Base-by-base conservation (phyloP, 495 filamentous ascomycete species). In the Xylaria venustula region DNA sequence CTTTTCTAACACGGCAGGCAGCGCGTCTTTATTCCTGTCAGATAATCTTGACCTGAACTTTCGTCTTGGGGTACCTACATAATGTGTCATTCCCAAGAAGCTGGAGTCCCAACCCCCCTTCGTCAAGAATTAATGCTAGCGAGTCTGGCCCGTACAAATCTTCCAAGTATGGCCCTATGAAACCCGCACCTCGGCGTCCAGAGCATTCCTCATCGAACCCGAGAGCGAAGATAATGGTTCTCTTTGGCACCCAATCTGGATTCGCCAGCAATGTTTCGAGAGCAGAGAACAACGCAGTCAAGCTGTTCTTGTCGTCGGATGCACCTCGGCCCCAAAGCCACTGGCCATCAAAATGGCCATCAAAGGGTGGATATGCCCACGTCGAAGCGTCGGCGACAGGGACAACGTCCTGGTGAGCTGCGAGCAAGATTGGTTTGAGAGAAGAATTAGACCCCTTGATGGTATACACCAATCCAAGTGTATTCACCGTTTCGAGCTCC, bases 131-230 rank as follows among this genome's bases (percentile, higher is more conserved):
- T 17, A 87, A 77, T 7, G 82, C 84, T 44, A 88, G 75, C 28
- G 79, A 80, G 60, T 85, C 71, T 40, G 77, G 73, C 2, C 86
- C 86, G 58, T 85, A 86, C 15, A 70, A 65, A 30, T 81, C 61
- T 58, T 84, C 73, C 12, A 88, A 71, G 32, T 73, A 76, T 9
- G 68, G 61, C 0, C 81, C 78, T 34, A 89, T 79, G 0, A 75
- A 37, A 0, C 79, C 80, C 4, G 85, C 86, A 11, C 86, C 86
- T 34, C 81, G 74, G 53, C 74, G 78, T n/a, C 85, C 84, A 49
- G 80, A 79, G 30, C 83, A 83, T 61, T 88, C 86, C 15, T 90
- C 86, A 58, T 90, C 87, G 58, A 85, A 89, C 0, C 87, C 87
- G 67, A 89, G 87, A 17, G 83, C 82, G 2, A 89, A 70, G 14